phyloP scores from a whole-genome alignment of 2,329 filamentous ascomycete species.

The Chrysosporium queenslandicum region DNA sequence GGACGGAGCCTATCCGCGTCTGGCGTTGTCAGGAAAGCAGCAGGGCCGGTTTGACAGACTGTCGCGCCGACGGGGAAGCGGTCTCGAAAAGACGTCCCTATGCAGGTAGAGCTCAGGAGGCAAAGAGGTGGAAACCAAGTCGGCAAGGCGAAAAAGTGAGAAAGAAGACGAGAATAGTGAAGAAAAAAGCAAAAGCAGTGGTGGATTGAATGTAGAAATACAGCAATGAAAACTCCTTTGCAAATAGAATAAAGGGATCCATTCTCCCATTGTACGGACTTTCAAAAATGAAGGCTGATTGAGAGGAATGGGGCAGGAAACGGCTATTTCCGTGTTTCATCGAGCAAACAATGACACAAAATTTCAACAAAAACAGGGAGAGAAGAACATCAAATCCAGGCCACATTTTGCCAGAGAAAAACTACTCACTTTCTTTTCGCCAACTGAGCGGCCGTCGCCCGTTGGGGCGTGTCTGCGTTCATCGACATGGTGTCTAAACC shows the following conservation, averaged over 20 bases:
- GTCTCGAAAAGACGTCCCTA: not conserved
- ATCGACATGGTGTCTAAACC: constrained; percentile 30
- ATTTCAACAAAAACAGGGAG: not conserved
- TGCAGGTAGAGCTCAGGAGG: not conserved
- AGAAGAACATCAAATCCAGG: not conserved
- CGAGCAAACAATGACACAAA: not conserved
- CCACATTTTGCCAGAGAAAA: not conserved
- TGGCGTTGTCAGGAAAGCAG: not conserved
- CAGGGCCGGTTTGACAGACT: not conserved
- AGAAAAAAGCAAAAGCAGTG: not conserved
- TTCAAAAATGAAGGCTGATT: not conserved
- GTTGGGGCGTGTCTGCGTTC: constrained; percentile 38
- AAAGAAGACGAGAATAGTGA: not conserved
- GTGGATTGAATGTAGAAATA: not conserved
- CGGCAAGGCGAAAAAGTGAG: not conserved
- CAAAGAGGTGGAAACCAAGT: not conserved
- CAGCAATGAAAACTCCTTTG: not conserved
- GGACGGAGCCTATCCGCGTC: constrained; percentile 2
- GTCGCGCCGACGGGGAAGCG: constrained; percentile 2
- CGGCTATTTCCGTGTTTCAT: not conserved
- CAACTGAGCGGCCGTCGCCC: constrained; percentile 47
- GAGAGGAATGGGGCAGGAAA: not conserved
- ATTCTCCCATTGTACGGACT: not conserved
- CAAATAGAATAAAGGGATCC: not conserved
- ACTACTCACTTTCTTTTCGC: constrained; percentile 47